Evolutionary conservation across 257 asterid genomes (phyloP), one percentile per base, ranked within the genome.

Genomic region (Solanum arcanum): DNA sequence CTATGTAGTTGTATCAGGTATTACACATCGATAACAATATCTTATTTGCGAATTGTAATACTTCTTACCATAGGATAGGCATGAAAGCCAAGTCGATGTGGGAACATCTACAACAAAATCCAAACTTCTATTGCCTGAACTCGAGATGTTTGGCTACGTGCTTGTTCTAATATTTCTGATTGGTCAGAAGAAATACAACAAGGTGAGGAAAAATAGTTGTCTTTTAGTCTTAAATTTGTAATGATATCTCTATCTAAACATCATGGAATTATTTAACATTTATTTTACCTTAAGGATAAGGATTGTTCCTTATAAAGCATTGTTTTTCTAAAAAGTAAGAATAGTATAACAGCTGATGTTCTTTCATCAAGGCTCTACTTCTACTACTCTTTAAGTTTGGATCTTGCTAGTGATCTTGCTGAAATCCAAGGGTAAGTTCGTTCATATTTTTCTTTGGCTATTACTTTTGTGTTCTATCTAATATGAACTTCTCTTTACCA

Each of bases 341-440:
- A 93, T 83, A 91, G 91, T 88, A 90, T 93, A 91, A 94, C 96
- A 15, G 95, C 90, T 89, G 98, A 94, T 90, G 92, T 94, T 89
- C 92, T 95, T 74, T 94, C 98, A 82, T 92, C 98, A 85, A 94
- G 95, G 88, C 95, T 96, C 88, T 96, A 94, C 91, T 93, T 90
- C 82, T 95, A 93, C 91, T 92, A 94, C 93, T 94, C 96, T 80
- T 86, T 95, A 56, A 92, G 98, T 93, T 95, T 94, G 82, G 97
- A 95, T 88, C 93, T 94, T 84, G 92, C 98, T 84, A 96, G 93
- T 7, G 91, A 93, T 90, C 98, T 95, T 87, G 93, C 93, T 87
- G 98, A 95, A 86, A 92, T 94, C 83, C 93, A 98, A 47, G 95
- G 98, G 98, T 93, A 92, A 90, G 90, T 46, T 42, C 59, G 74